Percentiles rank a stretch among this genome's conserved stretches.
Conservation (phyloP, 1,139 yeast genomes). For the Nakaseomyces glabratus region DNA sequence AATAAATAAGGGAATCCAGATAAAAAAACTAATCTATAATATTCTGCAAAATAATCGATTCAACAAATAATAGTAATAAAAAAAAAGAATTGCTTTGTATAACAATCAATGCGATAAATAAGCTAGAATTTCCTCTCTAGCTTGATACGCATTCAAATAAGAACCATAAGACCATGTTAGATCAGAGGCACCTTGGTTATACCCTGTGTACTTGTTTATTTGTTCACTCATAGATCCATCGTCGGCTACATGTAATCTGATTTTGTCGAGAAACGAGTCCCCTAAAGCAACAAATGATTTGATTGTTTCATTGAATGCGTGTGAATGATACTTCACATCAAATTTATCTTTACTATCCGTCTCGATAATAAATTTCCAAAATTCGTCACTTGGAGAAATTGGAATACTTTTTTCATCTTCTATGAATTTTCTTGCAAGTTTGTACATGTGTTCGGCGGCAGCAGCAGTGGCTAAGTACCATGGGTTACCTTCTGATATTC, state of each 20-base stretch:
- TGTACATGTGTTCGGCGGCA: conserved; percentile 45
- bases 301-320: conserved; percentile 40
- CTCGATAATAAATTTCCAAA: conserved; percentile 24
- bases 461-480: conserved; percentile 89
- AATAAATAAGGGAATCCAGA: background rate
- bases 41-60: no score
- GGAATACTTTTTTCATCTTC: conserved; percentile 31
- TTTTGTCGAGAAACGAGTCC: conserved; percentile 66
- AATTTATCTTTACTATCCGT: background rate
- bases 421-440: conserved; percentile 32
- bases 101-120: no score
- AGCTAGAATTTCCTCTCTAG: no score
- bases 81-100: no score
- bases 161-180: conserved; percentile 91
- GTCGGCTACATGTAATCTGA: conserved; percentile 61
- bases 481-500: conserved; percentile 75
- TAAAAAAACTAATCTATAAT: no score
- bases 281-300: conserved; percentile 47
- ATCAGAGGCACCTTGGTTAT: conserved; percentile 76
- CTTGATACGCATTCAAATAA: conserved; percentile 60
- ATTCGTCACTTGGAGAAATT: conserved; percentile 19
- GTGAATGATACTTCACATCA: conserved; percentile 35
- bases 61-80: no score
- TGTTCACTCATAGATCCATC: conserved; percentile 87
- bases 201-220: conserved; percentile 71